Conservation (phyloP, 2,329 filamentous ascomycete genomes). For the Scedosporium boydii region DNA sequence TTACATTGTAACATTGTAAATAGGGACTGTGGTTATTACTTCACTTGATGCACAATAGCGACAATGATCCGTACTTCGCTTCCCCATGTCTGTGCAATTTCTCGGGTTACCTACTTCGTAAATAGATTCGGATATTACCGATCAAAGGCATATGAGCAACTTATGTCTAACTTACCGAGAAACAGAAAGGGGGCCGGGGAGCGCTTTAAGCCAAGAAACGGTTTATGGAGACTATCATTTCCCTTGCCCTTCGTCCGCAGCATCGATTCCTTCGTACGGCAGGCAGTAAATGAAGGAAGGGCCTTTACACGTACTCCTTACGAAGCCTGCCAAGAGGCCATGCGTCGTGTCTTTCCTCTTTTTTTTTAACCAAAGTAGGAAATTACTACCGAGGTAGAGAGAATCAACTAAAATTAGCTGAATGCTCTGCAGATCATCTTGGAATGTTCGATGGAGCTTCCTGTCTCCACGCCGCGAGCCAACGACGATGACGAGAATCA, state of each 20-base stretch:
- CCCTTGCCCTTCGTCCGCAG: no score
- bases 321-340: no score
- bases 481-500: not conserved
- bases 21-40: no score
- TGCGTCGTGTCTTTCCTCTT: not conserved
- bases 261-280: no score
- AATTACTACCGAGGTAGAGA: not conserved
- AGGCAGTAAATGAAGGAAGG: no score
- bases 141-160: not conserved
- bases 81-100: not conserved
- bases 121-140: constrained; percentile 7
- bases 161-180: not conserved
- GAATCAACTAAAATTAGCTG: not conserved
- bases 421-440: not conserved
- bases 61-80: not conserved
- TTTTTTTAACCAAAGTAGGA: no score
- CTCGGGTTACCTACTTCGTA: not conserved
- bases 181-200: not conserved
- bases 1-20: no score
- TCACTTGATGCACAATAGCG: no score
- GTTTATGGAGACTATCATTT: no score
- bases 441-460: not conserved
- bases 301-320: no score
- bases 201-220: no score
- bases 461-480: not conserved